Evolutionary conservation across 768 basidiomycete species (phyloP).

Genomic region (Rhodotorula diobovata): DNA sequence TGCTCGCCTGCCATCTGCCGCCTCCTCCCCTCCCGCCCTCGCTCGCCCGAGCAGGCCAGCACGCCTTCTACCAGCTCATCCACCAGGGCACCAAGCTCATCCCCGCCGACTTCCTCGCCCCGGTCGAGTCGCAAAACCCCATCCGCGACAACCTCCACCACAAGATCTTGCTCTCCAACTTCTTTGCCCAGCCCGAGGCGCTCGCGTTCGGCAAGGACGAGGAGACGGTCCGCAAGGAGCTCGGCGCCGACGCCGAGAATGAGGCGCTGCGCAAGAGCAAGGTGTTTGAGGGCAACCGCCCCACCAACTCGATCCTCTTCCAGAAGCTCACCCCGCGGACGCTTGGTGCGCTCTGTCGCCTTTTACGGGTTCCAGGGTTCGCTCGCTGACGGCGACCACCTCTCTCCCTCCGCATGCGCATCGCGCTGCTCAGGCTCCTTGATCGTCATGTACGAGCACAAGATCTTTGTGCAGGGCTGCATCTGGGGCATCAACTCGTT

Average conservation of each 20-base stretch:
- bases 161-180: slow-evolving; percentile 94
- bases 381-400: too few relatives aligned
- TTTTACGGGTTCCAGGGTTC: not conserved
- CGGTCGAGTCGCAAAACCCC: slow-evolving; percentile 83
- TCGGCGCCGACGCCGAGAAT: slow-evolving; percentile 55
- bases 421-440: slow-evolving; percentile 57
- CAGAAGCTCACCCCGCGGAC: slow-evolving; percentile 82
- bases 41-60: slow-evolving; percentile 55
- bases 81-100: slow-evolving; percentile 91
- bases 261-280: slow-evolving; percentile 90
- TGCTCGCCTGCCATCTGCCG: not conserved
- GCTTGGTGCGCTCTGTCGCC: slow-evolving; percentile 58
- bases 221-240: slow-evolving; percentile 64
- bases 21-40: not conserved
- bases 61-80: slow-evolving; percentile 82
- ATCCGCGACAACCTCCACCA: slow-evolving; percentile 84
- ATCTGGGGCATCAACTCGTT: slow-evolving; percentile 99
- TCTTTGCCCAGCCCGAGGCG: slow-evolving; percentile 76
- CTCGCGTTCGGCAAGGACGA: slow-evolving; percentile 97
- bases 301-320: slow-evolving; percentile 95
- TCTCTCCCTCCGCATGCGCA: not conserved
- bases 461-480: slow-evolving; percentile 96
- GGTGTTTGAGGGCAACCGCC: slow-evolving; percentile 95
- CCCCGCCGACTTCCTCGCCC: slow-evolving; percentile 87
- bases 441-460: slow-evolving; percentile 93